Base-by-base conservation (phyloP, 2,329 filamentous ascomycete genomes). In the Trichoderma sp. region DNA sequence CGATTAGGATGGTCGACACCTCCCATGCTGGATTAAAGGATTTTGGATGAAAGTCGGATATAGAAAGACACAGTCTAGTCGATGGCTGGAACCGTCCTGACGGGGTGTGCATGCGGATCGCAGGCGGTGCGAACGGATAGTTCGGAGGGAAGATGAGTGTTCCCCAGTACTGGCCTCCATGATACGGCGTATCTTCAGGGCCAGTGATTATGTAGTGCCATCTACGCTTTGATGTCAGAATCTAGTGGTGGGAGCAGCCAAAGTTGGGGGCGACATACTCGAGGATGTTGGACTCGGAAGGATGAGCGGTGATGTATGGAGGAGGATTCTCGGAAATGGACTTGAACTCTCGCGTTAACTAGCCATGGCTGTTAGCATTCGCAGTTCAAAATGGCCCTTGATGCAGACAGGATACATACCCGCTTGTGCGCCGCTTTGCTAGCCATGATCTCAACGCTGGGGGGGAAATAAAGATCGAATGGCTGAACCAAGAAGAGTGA, bases 11-110 rank as follows among this genome's bases (percentile, higher is more conserved):
- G 0, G 97, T 99, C 73, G 93, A 96, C 8, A 99, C 97, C 82
- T 98, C 96, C 97, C 97, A 99, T 1, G 97, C 95, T 2, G 97
- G 97, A 83, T 99, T 99, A 88, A 98, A 99, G 33, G 93, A 96
- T 84, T 97, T 97, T 4, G 97, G 97, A 83, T 99, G 97, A 85
- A 98, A 99, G 83, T 99, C 97, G 80, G 93, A 96, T 81, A 99
- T 99, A 82, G 94, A 97, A 65, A 99, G 92, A 82, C 97, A 99
- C 27, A 99, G 91, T 67, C 97, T 91, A 16, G 95, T 95, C 2
- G 93, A 97, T 2, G 95, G 95, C 83, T 98, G 95, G 86, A 99
- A 99, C 82, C 97, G 94, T 76, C 97, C 97, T 14, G 93, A 96
- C 2, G 97, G 97, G 0, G 97, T 99, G 88, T 98, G 97, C 97